Conservation (phyloP, 2,329 filamentous ascomycete species). For the Ophiostoma novo-ulmi region DNA sequence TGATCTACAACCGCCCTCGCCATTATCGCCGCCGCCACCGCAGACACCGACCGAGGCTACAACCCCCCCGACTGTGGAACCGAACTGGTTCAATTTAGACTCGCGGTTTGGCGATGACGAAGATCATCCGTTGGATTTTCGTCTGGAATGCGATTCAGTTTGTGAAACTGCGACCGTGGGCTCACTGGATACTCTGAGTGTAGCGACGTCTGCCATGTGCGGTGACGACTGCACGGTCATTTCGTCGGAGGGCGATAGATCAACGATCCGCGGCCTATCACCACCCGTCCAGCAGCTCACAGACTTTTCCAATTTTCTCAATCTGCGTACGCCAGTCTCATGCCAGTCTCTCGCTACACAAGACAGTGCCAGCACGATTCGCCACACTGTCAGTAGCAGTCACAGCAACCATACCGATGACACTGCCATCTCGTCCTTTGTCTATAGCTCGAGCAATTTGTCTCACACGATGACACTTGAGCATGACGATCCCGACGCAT, state of each 20-base stretch:
- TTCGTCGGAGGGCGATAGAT: constrained; percentile 20
- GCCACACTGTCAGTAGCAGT: constrained; percentile 2
- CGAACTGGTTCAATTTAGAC: constrained; percentile 13
- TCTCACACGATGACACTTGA: constrained; percentile 27
- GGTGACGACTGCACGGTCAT: constrained; percentile 9
- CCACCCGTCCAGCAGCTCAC: constrained; percentile 25
- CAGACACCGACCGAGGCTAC: not conserved
- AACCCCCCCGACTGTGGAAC: not conserved
- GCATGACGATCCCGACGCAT: constrained; percentile 40
- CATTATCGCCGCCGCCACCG: not conserved
- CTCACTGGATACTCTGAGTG: not conserved
- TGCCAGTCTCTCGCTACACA: constrained; percentile 6
- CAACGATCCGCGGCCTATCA: constrained; percentile 19
- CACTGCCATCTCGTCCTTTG: not conserved
- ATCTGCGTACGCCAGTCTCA: constrained; percentile 6
- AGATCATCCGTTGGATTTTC: not conserved
- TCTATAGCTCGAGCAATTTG: not conserved
- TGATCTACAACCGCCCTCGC: not conserved
- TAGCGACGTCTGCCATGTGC: not conserved
- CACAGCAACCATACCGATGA: constrained; percentile 4
- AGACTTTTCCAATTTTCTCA: constrained; percentile 38
- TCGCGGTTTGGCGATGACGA: not conserved
- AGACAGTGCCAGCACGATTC: constrained; percentile 9
- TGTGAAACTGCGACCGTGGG: constrained; percentile 9
- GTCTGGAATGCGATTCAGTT: constrained; percentile 22